Base-by-base conservation (phyloP, 2,329 filamentous ascomycete genomes). In the Kalaharituber pfeilii region DNA sequence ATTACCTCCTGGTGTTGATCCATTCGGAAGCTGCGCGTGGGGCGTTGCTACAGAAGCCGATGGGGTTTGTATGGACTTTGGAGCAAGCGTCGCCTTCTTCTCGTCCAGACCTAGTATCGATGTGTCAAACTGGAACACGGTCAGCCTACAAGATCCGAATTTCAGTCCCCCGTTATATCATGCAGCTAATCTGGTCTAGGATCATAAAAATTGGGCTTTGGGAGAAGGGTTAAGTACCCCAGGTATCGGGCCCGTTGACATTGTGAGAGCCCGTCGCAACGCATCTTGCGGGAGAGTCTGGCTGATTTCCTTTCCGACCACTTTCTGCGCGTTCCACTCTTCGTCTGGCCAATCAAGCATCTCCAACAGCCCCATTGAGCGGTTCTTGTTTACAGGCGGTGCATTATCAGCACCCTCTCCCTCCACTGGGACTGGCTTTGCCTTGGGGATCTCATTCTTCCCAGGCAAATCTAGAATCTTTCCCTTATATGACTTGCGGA, bases 401-500 rank as follows among this genome's bases (percentile, higher is more conserved):
- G 56, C 61, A 57, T 56, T 57, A 33, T 58, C 61, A 25, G 39
- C 42, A 25, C 51, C 53, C 53, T 59, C 56, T 15, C 56, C 52
- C 50, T 60, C 59, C 45, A 58, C 58, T 51, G 57, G 49, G 45
- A 53, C 69, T 67, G 61, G 70, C 68, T 30, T 66, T 63, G 15
- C 71, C 67, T 62, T 75, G 49, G 57, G 57, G n/a, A 57, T 51
- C 24, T 58, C 74, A 55, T 71, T 71, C 58, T 71, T 70, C 49
- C 74, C 74, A 25, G 71, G 68, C 55, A 76, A 64, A 36, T 66
- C 66, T 62, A 74, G 74, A 56, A 75, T 70, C 59, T 75, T 73
- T 50, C 71, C 71, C 62, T 74, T 73, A 61, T 76, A 76, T 29
- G 72, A 74, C 61, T 75, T 76, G 36, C 74, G 70, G 30, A 77